Base-by-base conservation (phyloP, 768 basidiomycete species). In the Boletus tylopilopsis region DNA sequence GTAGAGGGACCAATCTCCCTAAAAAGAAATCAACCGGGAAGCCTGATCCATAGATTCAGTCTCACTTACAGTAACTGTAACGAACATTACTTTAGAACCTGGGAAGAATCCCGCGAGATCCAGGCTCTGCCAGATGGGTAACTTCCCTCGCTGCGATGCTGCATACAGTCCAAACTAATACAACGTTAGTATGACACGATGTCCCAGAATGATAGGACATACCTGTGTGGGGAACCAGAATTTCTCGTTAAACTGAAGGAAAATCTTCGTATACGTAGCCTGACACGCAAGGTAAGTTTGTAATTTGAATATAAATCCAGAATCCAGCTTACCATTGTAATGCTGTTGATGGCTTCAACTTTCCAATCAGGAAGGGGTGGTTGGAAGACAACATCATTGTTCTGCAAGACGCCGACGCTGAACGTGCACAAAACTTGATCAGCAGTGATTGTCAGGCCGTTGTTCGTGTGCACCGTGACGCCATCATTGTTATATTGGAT, bases 341-440 rank as follows among this genome's bases (percentile, higher is more conserved):
- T 78, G 42, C 75, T 76, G 27, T 79, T 75, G 32, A 85, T 78
- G 5, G 83, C 84, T 49, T 85, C 84, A n/a, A 70, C 49, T 60
- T 85, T 86, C 71, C 76, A 86, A 64, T 68, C 58, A 24, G 84
- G 85, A 18, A 85, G 60, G 9, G 66, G 21, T 2, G 85, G 85
- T 35, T 74, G 59, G 54, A 84, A 87, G 4, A 44, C 49, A 5
- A 87, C 78, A 50, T 85, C 83, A 25, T 74, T 68, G 48, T 83
- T 71, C 66, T 87, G 85, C 46, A 87, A 68, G 7, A 87, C 85
- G 0, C 85, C 85, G 2, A 84, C 61, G 52, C 84, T 85, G 66
- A 87, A 87, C 0, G 85, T 87, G 53, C 78, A 79, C 24, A 87
- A 59, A 4, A 77, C 82, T 60, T 83, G 80, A 44, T 84, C 77